Percentiles rank a stretch among this genome's conserved stretches.
Evolutionary conservation across 306 rosid genomes (phyloP).

Genomic region (Glycine latifolia): DNA sequence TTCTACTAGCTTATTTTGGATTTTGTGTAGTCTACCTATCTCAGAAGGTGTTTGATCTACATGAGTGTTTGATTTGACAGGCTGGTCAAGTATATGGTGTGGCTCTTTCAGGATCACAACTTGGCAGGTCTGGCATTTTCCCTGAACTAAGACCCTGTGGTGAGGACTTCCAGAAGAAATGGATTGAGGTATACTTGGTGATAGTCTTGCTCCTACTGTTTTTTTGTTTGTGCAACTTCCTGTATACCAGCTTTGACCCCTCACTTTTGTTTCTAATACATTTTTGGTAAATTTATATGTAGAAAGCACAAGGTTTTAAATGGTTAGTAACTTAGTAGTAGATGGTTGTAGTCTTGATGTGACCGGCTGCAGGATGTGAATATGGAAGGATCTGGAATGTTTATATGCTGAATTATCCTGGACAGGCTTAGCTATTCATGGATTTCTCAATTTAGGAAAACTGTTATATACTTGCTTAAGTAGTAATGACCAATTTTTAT

Average conservation of each 20-base stretch:
- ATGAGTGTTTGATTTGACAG: conserved; percentile 61
- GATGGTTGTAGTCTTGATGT: conserved; percentile 32
- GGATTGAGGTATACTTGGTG: conserved; percentile 81
- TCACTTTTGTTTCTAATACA: conserved; percentile 11
- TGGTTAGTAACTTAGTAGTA: conserved; percentile 1
- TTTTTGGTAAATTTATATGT: neutral
- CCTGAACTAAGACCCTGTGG: conserved; percentile 81
- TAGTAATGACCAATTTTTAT: neutral
- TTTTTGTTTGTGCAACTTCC: conserved; percentile 14
- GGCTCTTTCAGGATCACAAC: conserved; percentile 84
- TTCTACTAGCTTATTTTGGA: conserved; percentile 13
- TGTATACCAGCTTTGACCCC: conserved; percentile 16
- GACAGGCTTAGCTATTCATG: conserved; percentile 15
- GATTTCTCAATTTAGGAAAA: conserved; percentile 9
- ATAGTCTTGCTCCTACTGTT: conserved; percentile 5
- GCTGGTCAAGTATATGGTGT: conserved; percentile 96
- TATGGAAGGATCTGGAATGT: conserved; percentile 28
- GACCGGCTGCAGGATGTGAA: neutral
- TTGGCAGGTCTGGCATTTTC: conserved; percentile 76
- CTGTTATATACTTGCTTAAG: neutral
- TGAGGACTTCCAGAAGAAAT: conserved; percentile 87
- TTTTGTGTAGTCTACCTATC: conserved; percentile 15
- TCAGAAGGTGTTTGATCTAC: conserved; percentile 40
- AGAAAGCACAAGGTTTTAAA: conserved; percentile 19
- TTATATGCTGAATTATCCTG: conserved; percentile 31